Evolutionary conservation across 2,329 filamentous ascomycete genomes (phyloP).

Genomic region (Calonectria hawksworthii): DNA sequence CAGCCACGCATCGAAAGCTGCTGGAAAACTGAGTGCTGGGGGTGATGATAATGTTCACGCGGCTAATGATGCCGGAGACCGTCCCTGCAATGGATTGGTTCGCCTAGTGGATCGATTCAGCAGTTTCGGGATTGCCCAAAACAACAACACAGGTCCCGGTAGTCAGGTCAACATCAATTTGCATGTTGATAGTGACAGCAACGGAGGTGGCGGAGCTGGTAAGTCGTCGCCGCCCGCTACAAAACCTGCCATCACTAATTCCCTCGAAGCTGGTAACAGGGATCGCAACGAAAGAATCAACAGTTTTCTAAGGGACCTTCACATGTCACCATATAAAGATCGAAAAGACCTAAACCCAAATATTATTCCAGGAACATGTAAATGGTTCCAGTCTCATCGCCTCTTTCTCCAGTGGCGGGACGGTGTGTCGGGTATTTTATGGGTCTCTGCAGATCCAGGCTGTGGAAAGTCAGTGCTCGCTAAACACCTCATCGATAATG

Average conservation of each 20-base stretch:
- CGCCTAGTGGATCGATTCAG: neutral
- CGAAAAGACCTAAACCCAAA: neutral
- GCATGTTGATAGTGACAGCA: neutral
- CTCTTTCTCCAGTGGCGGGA: neutral
- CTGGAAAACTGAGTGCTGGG: too few relatives aligned
- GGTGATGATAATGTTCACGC: neutral
- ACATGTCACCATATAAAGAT: neutral
- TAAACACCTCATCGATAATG: neutral
- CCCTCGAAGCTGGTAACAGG: neutral
- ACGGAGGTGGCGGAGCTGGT: neutral
- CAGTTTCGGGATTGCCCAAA: neutral
- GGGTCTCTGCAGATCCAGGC: neutral
- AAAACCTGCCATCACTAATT: neutral
- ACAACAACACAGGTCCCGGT: neutral
- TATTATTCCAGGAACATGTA: neutral
- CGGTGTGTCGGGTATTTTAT: neutral
- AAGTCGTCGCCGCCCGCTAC: neutral
- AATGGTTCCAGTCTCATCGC: neutral
- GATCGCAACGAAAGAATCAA: neutral
- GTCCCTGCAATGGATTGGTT: neutral
- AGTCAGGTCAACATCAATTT: neutral
- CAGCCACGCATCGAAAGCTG: neutral
- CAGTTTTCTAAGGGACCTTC: neutral
- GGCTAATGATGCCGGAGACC: neutral
- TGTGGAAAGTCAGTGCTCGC: neutral